These are phyloP conservation scores for Penicillium capsulatum DNA, from an alignment of 2,329 filamentous ascomycete genomes.

Conservation along the genomic window DNA sequence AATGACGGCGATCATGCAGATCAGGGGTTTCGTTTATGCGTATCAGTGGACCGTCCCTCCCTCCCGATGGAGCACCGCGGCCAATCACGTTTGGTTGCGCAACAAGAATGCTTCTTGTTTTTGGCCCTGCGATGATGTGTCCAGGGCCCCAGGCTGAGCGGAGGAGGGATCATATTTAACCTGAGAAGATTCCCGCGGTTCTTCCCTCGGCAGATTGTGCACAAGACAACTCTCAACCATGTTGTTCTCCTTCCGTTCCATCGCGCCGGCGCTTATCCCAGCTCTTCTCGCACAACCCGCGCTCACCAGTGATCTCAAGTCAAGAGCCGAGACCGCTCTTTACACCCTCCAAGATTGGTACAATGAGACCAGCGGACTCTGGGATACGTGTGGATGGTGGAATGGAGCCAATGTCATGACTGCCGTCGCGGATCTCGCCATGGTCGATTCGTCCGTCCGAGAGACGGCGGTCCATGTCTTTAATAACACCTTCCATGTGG, in stretches of 20 bases:
- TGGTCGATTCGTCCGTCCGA: conserved; percentile 33
- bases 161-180: conserved; percentile 15
- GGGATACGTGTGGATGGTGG: conserved; percentile 67
- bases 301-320: conserved; percentile 12
- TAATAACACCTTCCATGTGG: conserved; percentile 40
- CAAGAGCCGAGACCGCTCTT: conserved; percentile 28
- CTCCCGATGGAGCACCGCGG: conserved; percentile 1
- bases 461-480: conserved; percentile 40
- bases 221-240: conserved; percentile 6
- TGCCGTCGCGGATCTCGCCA: conserved; percentile 54
- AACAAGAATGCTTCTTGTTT: conserved; percentile 17
- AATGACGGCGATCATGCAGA: conserved; percentile 18
- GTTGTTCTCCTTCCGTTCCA: conserved; percentile 11
- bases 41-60: conserved; percentile 12
- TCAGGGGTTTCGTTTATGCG: conserved; percentile 11
- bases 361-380: conserved; percentile 56
- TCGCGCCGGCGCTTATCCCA: conserved; percentile 8
- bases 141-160: conserved; percentile 3
- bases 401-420: conserved; percentile 66
- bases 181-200: not conserved
- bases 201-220: conserved; percentile 1
- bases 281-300: conserved; percentile 6
- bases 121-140: conserved; percentile 9
- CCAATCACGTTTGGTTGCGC: conserved; percentile 16
- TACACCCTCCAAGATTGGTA: conserved; percentile 59